Evolutionary conservation across 441 rosid species (phyloP).

Genomic region (Arabidopsis lyrata): DNA sequence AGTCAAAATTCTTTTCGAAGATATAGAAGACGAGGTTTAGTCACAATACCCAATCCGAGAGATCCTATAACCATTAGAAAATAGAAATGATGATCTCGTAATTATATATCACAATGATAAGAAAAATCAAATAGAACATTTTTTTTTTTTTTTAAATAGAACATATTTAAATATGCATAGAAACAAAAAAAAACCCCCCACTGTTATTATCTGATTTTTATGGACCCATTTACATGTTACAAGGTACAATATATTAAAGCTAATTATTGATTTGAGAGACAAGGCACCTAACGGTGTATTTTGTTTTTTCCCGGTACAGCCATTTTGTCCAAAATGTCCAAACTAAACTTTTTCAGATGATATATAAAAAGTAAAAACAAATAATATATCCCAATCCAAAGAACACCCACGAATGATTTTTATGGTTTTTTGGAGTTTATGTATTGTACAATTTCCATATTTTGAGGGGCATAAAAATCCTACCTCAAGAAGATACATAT

Average conservation of each 20-base stretch:
- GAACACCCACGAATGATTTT: background rate
- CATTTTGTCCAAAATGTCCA: too few species aligned
- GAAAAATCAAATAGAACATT: too few species aligned
- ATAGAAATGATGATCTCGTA: too few species aligned
- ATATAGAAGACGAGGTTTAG: too few species aligned
- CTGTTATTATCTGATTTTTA: too few species aligned
- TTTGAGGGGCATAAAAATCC: background rate
- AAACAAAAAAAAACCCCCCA: too few species aligned
- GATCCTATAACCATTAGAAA: too few species aligned
- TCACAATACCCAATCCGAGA: too few species aligned
- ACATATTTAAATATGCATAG: too few species aligned
- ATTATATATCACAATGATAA: too few species aligned
- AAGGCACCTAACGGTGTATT: background rate
- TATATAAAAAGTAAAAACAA: background rate
- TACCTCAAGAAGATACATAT: background rate
- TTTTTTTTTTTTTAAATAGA: too few species aligned
- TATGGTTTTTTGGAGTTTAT: background rate
- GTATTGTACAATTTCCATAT: background rate
- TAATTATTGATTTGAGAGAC: slow-evolving; percentile 8
- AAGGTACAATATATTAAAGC: background rate
- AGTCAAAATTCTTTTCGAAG: too few species aligned
- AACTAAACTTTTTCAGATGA: background rate
- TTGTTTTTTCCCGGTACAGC: background rate
- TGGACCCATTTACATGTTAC: slow-evolving; percentile 21
- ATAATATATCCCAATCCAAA: background rate